Percentiles rank a stretch among this genome's conserved stretches.
phyloP scores from a whole-genome alignment of 1,284 basidiomycete genomes.

The Inonotus hispidus region DNA sequence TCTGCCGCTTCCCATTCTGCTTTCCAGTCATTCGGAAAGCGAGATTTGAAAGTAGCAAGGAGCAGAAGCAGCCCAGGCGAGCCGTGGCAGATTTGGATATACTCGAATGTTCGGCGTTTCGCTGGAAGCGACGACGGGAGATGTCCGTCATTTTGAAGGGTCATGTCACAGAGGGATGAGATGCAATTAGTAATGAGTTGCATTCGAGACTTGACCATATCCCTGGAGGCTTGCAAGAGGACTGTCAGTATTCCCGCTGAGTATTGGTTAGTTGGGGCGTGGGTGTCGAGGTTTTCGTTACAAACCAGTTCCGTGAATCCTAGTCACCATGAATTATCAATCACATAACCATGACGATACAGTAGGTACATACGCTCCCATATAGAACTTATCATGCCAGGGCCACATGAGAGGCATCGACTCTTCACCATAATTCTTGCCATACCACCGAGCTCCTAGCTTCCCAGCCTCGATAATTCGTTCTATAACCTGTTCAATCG shows the following conservation, averaged over 20 bases:
- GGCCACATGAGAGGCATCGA: slow-evolving; percentile 15
- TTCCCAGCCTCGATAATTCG: slow-evolving; percentile 7
- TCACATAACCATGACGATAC: neutral
- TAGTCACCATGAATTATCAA: neutral
- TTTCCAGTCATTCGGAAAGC: slow-evolving; percentile 7
- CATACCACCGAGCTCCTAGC: neutral
- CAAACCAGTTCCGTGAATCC: slow-evolving; percentile 14
- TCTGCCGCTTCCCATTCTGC: slow-evolving; percentile 8
- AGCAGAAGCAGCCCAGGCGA: slow-evolving; percentile 11
- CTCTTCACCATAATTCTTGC: neutral
- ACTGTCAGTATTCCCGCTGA: slow-evolving; percentile 15
- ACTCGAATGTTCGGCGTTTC: neutral
- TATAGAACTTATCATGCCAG: slow-evolving; percentile 15
- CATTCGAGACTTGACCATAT: slow-evolving; percentile 6
- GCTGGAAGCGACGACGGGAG: slow-evolving; percentile 15
- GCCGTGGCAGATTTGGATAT: slow-evolving; percentile 14
- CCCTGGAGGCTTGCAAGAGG: slow-evolving; percentile 15
- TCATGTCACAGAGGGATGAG: slow-evolving; percentile 5
- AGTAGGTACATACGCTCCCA: slow-evolving; percentile 14
- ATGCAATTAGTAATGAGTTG: slow-evolving; percentile 1
- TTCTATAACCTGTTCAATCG: slow-evolving; percentile 7
- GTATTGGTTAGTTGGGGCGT: neutral
- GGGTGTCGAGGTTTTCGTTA: neutral
- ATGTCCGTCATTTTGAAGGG: slow-evolving; percentile 9
- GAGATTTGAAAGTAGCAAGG: neutral